Evolutionary conservation across 306 rosid species (phyloP), one percentile per base, ranked within the genome.

Genomic region (Trichosanthes cucumerina): DNA sequence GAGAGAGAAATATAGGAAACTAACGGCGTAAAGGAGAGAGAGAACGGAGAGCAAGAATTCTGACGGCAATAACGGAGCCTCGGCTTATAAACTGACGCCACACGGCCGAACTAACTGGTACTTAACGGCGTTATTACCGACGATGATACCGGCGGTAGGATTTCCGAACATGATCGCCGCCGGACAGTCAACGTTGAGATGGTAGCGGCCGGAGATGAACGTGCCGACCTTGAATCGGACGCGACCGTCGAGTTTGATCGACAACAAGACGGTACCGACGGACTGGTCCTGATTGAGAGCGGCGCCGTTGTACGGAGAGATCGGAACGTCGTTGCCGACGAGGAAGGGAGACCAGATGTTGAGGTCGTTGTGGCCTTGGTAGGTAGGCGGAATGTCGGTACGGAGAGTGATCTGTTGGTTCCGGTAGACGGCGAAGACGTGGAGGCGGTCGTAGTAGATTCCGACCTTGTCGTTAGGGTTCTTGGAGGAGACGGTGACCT

Each of bases 221-320:
- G 97, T 2, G 8, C 98, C 99, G 13, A 96, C 91, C 62, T 93
- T 96, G 88, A 89, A 96, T 7, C 99, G 88, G 41, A 93, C 99
- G 43, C 92, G 80, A 0, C 98, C 99, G 63, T 90, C 92, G 3
- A 83, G 24, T 83, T 79, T 91, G 85, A 96, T 49, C 24, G 43
- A 21, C 16, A 91, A 12, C 6, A 54, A 1, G 38, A 96, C 68
- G 34, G 86, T 74, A 2, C 97, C 99, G 81, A 24, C 31, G 47
- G 72, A 1, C 85, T 88, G 86, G 31, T 92, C 96, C 31, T 87
- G 85, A 1, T 50, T 24, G 2, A 96, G 88, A 0, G 63, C 36
- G 0, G 11, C 26, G 70, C 85, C 88, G 66, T 88, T 93, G 80
- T 78, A 87, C 0, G 99, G 99, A 0, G 99, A 92, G 23, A 96